A percentile compares a stretch with the other conserved stretches of the same genome.
Conservation (phyloP, 805 yeast species). For the Barnettozyma sp. region DNA sequence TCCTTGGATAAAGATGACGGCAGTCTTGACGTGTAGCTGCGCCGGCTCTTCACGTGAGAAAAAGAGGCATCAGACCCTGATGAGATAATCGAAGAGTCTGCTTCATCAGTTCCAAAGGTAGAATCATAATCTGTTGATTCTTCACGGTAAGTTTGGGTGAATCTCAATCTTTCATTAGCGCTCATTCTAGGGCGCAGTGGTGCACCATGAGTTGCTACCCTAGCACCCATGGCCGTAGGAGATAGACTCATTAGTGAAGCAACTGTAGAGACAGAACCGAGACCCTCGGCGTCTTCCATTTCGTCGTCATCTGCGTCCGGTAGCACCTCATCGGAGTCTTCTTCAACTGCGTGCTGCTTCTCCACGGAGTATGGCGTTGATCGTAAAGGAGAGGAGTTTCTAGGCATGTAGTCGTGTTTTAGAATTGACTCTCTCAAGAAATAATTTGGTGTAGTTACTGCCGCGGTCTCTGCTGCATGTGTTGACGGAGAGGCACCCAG, state of each 20-base stretch:
- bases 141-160: slow-evolving; percentile 10
- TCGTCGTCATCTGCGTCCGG: slow-evolving; percentile 4
- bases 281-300: slow-evolving; percentile 9
- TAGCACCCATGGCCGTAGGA: slow-evolving; percentile 25
- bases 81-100: background rate
- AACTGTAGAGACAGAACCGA: slow-evolving; percentile 3
- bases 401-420: slow-evolving; percentile 16
- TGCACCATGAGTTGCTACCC: slow-evolving; percentile 19
- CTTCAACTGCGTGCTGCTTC: background rate
- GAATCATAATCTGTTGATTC: background rate
- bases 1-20: slow-evolving; percentile 3
- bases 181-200: slow-evolving; percentile 5
- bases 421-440: slow-evolving; percentile 2
- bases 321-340: slow-evolving; percentile 1
- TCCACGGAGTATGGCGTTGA: slow-evolving; percentile 3
- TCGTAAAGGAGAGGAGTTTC: slow-evolving; percentile 15
- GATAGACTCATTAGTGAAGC: slow-evolving; percentile 12
- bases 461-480: too few relatives aligned
- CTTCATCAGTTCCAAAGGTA: background rate
- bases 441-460: slow-evolving; percentile 5
- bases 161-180: slow-evolving; percentile 1
- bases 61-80: background rate
- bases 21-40: background rate
- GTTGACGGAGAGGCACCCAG: too few relatives aligned
- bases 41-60: background rate